Base-by-base conservation (phyloP, 305 asterid genomes). In the Andrographis paniculata region DNA sequence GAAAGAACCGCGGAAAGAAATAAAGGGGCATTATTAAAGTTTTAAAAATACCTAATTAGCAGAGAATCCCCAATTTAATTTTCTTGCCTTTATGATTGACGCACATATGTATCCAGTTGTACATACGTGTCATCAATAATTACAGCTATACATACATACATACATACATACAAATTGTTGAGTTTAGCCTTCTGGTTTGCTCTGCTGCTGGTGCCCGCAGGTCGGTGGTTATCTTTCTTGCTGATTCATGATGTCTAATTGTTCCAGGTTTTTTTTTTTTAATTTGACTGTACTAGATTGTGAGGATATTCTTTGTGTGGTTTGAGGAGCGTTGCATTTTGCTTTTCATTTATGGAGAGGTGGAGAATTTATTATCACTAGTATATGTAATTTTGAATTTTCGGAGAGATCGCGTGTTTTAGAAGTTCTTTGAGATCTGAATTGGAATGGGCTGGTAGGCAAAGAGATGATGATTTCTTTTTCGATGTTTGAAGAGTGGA, bases 71-170 rank as follows among this genome's bases (percentile, higher is more conserved):
- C 17, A 44, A 19, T 44, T 60, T 67, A 53, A 45, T 35, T 48
- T 45, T 50, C 27, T 37, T 24, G 24, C 46, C 55, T 59, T 52
- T 45, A 61, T 60, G 39, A 55, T 67, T 50, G 56, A 61, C 52
- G 30, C 70, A 63, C 61, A 55, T 59, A 23, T 59, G 47, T 35
- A 42, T 48, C 63, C 67, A 70, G 66, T 57, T 64, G 67, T 66
- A 61, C 37, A 54, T 63, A 63, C 68, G 71, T 53, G 75, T 52
- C 75, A 51, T 59, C 68, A 55, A 59, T 68, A 57, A 65, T 65
- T 65, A 59, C 70, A 68, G 45, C 68, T 67, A 53, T 64, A 50
- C 62, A 53, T 56, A 53, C 55, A 53, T 64, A 50, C 62, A 53
- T 56, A 53, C 55, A 55, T 60, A 66, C 50, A 40, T 52, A 66